Percentiles rank a stretch among this genome's conserved stretches.
Evolutionary conservation across 83 land plant genomes (phyloP).

Genomic region (Diphasiastrum complanatum): DNA sequence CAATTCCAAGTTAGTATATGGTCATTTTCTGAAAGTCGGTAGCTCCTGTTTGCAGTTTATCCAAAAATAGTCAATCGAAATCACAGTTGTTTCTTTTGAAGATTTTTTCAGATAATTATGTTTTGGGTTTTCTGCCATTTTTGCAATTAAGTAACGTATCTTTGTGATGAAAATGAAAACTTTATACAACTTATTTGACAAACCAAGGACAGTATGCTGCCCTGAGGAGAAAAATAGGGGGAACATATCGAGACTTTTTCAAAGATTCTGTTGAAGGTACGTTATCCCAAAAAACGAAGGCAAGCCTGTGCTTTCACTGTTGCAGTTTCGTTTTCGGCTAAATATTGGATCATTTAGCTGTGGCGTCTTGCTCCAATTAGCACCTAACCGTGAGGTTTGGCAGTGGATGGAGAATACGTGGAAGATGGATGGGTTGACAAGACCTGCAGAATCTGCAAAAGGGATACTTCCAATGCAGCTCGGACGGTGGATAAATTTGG

Average conservation of each 20-base stretch:
- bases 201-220: slow-evolving; percentile 64
- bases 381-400: neutral
- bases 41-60: no score
- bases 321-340: neutral
- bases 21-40: no score
- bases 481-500: slow-evolving; percentile 64
- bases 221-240: slow-evolving; percentile 87
- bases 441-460: slow-evolving; percentile 79
- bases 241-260: slow-evolving; percentile 92
- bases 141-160: neutral
- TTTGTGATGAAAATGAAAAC: neutral
- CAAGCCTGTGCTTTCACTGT: neutral
- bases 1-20: no score
- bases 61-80: no score
- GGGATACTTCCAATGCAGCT: slow-evolving; percentile 60
- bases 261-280: slow-evolving; percentile 83
- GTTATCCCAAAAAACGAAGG: neutral
- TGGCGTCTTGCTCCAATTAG: neutral
- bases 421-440: slow-evolving; percentile 99
- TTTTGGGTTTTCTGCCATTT: neutral
- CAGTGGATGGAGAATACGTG: slow-evolving; percentile 79
- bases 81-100: no score
- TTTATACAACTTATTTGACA: neutral
- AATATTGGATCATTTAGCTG: neutral
- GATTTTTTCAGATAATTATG: no score